Evolutionary conservation across 164 flowering plant genomes (phyloP).

Genomic region (Aristolochia fimbriata): DNA sequence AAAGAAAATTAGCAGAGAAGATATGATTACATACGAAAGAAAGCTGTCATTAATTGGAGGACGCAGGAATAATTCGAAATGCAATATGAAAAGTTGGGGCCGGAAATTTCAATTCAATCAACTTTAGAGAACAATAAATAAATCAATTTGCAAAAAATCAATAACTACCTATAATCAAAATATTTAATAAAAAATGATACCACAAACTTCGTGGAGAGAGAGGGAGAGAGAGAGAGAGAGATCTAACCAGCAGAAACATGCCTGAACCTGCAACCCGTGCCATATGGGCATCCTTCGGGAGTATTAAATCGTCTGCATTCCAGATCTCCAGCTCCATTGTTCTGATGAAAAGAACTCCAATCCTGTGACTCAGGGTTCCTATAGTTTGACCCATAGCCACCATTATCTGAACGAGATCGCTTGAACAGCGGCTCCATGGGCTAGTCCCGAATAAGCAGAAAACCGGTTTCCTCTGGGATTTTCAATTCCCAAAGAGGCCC

Average conservation of each 20-base stretch:
- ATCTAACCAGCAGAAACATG: conserved; percentile 15
- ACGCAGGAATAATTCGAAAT: background rate
- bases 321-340: conserved; percentile 11
- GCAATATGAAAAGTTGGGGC: background rate
- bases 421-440: conserved; percentile 13
- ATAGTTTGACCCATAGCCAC: conserved; percentile 5
- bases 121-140: background rate
- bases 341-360: conserved; percentile 5
- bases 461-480: background rate
- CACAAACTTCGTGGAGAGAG: background rate
- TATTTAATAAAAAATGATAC: background rate
- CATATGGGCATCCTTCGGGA: conserved; percentile 15
- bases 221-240: background rate
- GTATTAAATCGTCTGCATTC: conserved; percentile 17
- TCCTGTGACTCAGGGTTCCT: conserved; percentile 5
- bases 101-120: background rate
- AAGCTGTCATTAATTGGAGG: background rate
- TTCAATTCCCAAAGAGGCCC: background rate
- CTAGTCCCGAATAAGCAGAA: background rate
- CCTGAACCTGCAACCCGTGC: conserved; percentile 10
- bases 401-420: conserved; percentile 9
- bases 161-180: no score
- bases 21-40: no score
- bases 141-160: background rate
- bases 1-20: no score